Evolutionary conservation across 192 early-diverging fungal species (phyloP).

Genomic region (Cetraspora pellucida): DNA sequence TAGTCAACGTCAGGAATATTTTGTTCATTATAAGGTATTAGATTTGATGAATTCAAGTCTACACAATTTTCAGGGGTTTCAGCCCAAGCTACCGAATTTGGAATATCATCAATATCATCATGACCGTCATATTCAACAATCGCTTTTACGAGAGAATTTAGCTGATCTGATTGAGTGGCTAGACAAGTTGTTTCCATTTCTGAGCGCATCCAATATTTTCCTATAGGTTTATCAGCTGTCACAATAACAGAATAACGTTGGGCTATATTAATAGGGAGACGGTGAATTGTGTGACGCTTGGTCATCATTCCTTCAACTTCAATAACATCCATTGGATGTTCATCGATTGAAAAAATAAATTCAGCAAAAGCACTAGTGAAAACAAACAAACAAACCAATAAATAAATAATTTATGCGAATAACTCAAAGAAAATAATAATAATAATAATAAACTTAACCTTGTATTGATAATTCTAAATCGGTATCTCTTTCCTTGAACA

Average conservation of each 20-base stretch:
- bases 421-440: not conserved
- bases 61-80: slow-evolving; percentile 29
- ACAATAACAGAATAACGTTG: slow-evolving; percentile 58
- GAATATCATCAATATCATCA: not conserved
- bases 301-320: slow-evolving; percentile 65
- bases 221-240: slow-evolving; percentile 45
- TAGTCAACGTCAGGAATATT: not conserved
- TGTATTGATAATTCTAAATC: slow-evolving; percentile 64
- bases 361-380: slow-evolving; percentile 54
- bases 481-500: slow-evolving; percentile 46
- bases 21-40: slow-evolving; percentile 39
- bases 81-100: slow-evolving; percentile 35
- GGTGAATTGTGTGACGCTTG: slow-evolving; percentile 37
- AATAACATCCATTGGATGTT: slow-evolving; percentile 67
- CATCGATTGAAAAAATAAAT: slow-evolving; percentile 70
- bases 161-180: slow-evolving; percentile 30
- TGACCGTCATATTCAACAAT: slow-evolving; percentile 50
- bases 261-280: slow-evolving; percentile 49
- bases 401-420: not conserved
- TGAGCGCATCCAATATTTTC: slow-evolving; percentile 51
- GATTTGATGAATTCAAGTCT: slow-evolving; percentile 35
- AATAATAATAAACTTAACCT: slow-evolving; percentile 28
- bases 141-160: slow-evolving; percentile 40
- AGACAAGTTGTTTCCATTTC: slow-evolving; percentile 45
- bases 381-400: not conserved